phyloP scores from a whole-genome alignment of 202 grass and related monocot species.

The Carex arenaria region DNA sequence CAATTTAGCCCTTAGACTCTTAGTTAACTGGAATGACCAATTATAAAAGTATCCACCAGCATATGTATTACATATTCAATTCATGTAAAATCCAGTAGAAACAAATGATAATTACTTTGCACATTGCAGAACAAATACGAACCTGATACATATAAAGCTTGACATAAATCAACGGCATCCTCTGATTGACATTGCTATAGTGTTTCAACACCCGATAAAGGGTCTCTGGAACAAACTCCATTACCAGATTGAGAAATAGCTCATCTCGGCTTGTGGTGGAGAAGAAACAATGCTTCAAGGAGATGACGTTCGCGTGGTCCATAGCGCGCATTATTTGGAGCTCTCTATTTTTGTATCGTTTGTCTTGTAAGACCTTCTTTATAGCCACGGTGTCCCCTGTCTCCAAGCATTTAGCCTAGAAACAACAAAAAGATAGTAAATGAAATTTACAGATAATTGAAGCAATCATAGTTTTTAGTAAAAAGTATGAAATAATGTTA shows the following conservation, averaged over 20 bases:
- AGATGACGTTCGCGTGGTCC: slow-evolving; percentile 49
- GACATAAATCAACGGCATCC: slow-evolving; percentile 64
- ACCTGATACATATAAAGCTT: slow-evolving; percentile 85
- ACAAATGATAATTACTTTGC: background rate
- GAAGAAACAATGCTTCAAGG: slow-evolving; percentile 63
- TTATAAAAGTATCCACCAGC: background rate
- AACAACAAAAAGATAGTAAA: background rate
- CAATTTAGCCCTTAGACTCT: background rate
- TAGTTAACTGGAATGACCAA: background rate
- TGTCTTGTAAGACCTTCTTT: slow-evolving; percentile 70
- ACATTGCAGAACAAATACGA: background rate
- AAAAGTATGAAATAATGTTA: background rate
- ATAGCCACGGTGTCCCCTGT: slow-evolving; percentile 66
- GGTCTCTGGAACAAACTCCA: slow-evolving; percentile 64
- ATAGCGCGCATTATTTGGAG: slow-evolving; percentile 62
- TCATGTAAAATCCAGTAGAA: background rate
- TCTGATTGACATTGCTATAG: slow-evolving; percentile 57
- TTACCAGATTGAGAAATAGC: slow-evolving; percentile 62
- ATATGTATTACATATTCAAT: background rate
- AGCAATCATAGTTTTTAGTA: background rate
- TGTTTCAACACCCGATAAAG: slow-evolving; percentile 51
- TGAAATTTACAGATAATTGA: background rate
- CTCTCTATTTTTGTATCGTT: slow-evolving; percentile 57
- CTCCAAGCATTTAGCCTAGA: slow-evolving; percentile 72
- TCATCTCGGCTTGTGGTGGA: slow-evolving; percentile 58